A percentile compares a stretch with the other conserved stretches of the same genome.
These are phyloP conservation scores for Leccinum olivaceopallidum DNA, from an alignment of 768 basidiomycete species.

Conservation along the genomic window DNA sequence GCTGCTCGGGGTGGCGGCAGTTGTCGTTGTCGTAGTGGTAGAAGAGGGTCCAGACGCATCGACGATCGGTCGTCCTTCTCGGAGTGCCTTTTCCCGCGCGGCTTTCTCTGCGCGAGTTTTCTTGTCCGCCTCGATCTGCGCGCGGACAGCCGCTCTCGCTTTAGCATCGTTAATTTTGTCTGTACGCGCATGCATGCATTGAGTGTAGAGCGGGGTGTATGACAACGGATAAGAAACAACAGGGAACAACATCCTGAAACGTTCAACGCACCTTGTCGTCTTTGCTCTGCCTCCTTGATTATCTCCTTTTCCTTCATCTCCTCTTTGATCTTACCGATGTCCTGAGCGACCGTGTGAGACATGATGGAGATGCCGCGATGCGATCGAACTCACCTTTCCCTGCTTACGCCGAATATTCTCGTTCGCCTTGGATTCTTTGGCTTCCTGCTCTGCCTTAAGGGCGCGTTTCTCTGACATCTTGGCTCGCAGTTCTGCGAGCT, in stretches of 20 bases:
- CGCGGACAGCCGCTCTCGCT: slow-evolving; percentile 84
- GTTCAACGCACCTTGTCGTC: slow-evolving; percentile 60
- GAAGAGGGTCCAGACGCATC: slow-evolving; percentile 33
- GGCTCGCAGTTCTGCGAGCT: slow-evolving; percentile 72
- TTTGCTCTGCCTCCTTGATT: slow-evolving; percentile 79
- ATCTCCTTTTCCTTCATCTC: slow-evolving; percentile 77
- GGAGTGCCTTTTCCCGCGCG: slow-evolving; percentile 87
- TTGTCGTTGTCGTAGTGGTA: slow-evolving; percentile 25
- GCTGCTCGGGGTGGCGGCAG: slow-evolving; percentile 38
- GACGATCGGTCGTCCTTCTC: slow-evolving; percentile 66
- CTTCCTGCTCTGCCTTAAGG: slow-evolving; percentile 69
- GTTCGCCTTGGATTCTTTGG: slow-evolving; percentile 68
- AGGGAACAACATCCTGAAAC: not conserved
- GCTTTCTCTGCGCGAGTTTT: slow-evolving; percentile 82
- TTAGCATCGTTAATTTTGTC: slow-evolving; percentile 90
- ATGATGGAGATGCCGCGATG: not conserved
- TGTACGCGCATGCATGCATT: slow-evolving; percentile 29
- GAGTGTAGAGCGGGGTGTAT: not conserved
- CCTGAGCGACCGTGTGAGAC: slow-evolving; percentile 42
- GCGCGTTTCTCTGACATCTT: slow-evolving; percentile 84
- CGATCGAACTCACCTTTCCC: slow-evolving; percentile 56
- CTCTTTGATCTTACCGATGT: slow-evolving; percentile 71
- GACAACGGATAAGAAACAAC: not conserved
- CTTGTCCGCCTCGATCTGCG: slow-evolving; percentile 95
- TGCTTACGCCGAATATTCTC: slow-evolving; percentile 83